phyloP scores from a whole-genome alignment of 106 monocot species.

The Agapanthus africanus region DNA sequence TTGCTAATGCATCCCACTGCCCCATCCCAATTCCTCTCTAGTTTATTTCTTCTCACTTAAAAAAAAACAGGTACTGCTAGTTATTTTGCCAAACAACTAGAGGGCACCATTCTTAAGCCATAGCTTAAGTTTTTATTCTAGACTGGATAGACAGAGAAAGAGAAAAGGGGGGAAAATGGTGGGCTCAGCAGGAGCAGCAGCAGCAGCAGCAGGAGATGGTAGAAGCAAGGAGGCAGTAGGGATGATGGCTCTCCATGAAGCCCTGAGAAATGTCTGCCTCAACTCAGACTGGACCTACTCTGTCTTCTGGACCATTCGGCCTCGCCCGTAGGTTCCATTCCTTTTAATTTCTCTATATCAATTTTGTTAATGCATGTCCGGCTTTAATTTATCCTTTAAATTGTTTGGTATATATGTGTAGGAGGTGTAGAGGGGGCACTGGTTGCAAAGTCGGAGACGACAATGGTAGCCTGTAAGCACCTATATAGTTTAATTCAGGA shows the following conservation, averaged over 20 bases:
- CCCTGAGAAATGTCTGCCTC: slow-evolving; percentile 81
- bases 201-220: slow-evolving; percentile 17
- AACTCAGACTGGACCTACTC: slow-evolving; percentile 97
- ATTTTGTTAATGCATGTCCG: too few relatives aligned
- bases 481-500: too few relatives aligned
- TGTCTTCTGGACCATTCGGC: slow-evolving; percentile 88
- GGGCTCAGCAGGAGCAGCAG: slow-evolving; percentile 23
- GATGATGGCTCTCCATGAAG: slow-evolving; percentile 90
- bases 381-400: too few relatives aligned
- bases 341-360: too few relatives aligned
- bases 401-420: slow-evolving; percentile 7
- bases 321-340: slow-evolving; percentile 62
- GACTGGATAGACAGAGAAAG: too few relatives aligned
- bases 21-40: too few relatives aligned
- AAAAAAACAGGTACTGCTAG: too few relatives aligned
- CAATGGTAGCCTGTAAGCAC: slow-evolving; percentile 78
- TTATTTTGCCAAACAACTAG: too few relatives aligned
- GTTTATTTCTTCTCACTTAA: too few relatives aligned
- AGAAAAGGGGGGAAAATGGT: slow-evolving; percentile 17
- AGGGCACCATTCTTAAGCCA: too few relatives aligned
- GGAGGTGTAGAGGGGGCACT: slow-evolving; percentile 77
- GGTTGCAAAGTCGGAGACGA: slow-evolving; percentile 94
- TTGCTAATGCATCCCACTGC: too few relatives aligned
- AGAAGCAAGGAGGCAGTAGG: slow-evolving; percentile 62
- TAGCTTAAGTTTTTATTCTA: too few relatives aligned